phyloP scores from a whole-genome alignment of 2,329 filamentous ascomycete genomes.

The Colletotrichum horii region DNA sequence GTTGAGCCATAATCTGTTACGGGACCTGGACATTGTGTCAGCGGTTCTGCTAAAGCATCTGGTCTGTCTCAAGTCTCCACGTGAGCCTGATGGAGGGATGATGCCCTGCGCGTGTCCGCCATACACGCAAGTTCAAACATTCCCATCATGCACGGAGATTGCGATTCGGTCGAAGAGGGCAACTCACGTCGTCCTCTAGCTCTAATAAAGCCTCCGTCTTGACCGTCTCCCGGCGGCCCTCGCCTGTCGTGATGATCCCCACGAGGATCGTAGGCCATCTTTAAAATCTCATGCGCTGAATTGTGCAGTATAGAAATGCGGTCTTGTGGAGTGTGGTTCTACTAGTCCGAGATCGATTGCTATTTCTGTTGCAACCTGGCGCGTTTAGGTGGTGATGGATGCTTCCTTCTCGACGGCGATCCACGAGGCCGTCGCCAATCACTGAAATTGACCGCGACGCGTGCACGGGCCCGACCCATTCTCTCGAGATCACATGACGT shows the following conservation, averaged over 20 bases:
- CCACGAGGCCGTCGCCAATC: slow-evolving; percentile 6
- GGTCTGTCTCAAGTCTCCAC: background rate
- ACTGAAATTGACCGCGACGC: slow-evolving; percentile 18
- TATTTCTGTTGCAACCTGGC: background rate
- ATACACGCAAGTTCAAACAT: background rate
- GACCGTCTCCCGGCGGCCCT: slow-evolving; percentile 39
- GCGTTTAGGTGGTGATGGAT: background rate
- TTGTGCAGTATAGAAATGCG: background rate
- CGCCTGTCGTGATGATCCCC: slow-evolving; percentile 50
- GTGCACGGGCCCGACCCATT: slow-evolving; percentile 3
- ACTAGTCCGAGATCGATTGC: background rate
- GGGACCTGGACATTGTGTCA: slow-evolving; percentile 63
- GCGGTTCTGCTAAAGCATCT: background rate
- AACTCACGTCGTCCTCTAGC: slow-evolving; percentile 58
- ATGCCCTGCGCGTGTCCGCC: background rate
- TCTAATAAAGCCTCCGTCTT: slow-evolving; percentile 52
- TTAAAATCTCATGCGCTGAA: slow-evolving; percentile 19
- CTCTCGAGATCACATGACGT: slow-evolving; percentile 10
- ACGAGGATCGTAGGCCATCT: slow-evolving; percentile 61
- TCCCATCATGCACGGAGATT: background rate
- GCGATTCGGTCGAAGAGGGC: background rate
- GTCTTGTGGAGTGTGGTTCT: background rate
- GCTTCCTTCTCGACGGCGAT: background rate
- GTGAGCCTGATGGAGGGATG: background rate
- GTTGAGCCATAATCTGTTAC: slow-evolving; percentile 94